Evolutionary conservation across 1,284 basidiomycete species (phyloP).

Genomic region (Cryptococcus amylolentus): DNA sequence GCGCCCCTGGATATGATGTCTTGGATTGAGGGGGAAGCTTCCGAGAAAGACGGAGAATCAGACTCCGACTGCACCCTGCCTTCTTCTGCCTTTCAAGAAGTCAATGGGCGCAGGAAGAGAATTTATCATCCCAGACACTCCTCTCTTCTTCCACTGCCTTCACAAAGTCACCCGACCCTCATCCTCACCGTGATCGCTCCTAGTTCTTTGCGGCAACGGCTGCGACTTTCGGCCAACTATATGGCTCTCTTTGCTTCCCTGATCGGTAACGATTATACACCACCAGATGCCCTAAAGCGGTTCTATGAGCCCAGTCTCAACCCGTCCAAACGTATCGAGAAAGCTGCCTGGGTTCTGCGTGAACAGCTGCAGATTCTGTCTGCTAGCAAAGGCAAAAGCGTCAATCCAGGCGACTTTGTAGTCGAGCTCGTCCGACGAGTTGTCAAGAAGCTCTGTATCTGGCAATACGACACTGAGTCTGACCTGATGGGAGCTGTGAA

Average conservation of each 20-base stretch:
- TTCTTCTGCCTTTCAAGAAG: constrained; percentile 2
- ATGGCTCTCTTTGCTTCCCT: constrained; percentile 80
- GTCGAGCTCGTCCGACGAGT: constrained; percentile 40
- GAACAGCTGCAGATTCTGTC: constrained; percentile 33
- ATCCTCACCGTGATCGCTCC: constrained; percentile 64
- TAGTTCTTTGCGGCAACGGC: constrained; percentile 59
- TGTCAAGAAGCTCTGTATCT: constrained; percentile 33
- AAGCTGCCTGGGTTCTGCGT: constrained; percentile 43
- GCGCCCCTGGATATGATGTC: constrained; percentile 74
- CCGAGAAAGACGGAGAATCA: not conserved
- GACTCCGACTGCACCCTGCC: not conserved
- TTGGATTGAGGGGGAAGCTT: constrained; percentile 55
- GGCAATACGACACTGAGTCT: constrained; percentile 32
- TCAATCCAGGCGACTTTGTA: constrained; percentile 38
- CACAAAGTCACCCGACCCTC: constrained; percentile 48
- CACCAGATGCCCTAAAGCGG: constrained; percentile 48
- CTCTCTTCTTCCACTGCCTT: constrained; percentile 58
- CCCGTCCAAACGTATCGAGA: constrained; percentile 39
- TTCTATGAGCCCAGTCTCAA: constrained; percentile 31
- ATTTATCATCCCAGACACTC: constrained; percentile 41
- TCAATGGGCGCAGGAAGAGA: not conserved
- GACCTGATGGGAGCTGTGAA: constrained; percentile 36
- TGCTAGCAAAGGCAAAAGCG: constrained; percentile 1
- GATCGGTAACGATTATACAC: constrained; percentile 78
- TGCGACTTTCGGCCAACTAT: constrained; percentile 66